phyloP scores from a whole-genome alignment of 352 stramenopile species.

The Phytophthora pini region DNA sequence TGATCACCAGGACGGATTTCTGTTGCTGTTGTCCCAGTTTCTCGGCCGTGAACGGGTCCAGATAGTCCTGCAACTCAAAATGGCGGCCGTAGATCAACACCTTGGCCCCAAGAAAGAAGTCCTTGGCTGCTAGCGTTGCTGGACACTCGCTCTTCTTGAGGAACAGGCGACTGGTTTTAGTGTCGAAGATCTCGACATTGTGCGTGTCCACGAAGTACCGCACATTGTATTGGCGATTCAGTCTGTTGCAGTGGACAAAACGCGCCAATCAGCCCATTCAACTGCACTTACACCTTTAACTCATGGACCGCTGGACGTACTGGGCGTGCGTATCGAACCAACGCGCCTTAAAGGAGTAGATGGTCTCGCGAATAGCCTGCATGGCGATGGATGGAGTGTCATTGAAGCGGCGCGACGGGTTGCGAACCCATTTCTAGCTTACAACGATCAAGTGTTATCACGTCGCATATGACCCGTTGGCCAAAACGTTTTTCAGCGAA shows the following conservation, averaged over 20 bases:
- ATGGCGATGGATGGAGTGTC: slow-evolving; percentile 27
- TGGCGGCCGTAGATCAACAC: slow-evolving; percentile 82
- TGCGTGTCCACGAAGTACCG: slow-evolving; percentile 83
- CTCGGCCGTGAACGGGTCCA: slow-evolving; percentile 80
- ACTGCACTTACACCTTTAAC: background rate
- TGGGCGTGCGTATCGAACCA: slow-evolving; percentile 85
- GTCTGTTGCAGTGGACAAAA: slow-evolving; percentile 32
- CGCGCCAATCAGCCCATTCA: no score
- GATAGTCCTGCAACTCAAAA: slow-evolving; percentile 87
- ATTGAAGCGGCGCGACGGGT: slow-evolving; percentile 14
- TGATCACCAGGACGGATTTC: slow-evolving; percentile 73
- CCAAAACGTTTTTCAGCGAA: slow-evolving; percentile 14
- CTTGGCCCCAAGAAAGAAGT: slow-evolving; percentile 88
- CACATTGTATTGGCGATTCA: slow-evolving; percentile 80
- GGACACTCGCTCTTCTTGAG: slow-evolving; percentile 92
- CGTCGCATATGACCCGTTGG: slow-evolving; percentile 13
- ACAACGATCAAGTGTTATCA: slow-evolving; percentile 10
- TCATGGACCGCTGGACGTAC: slow-evolving; percentile 33
- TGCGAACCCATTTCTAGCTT: background rate
- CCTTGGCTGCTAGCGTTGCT: slow-evolving; percentile 57
- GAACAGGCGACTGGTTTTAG: slow-evolving; percentile 90
- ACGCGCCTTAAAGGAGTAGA: slow-evolving; percentile 85
- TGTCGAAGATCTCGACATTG: slow-evolving; percentile 90
- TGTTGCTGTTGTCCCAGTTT: slow-evolving; percentile 75
- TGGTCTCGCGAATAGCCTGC: slow-evolving; percentile 71